These are phyloP conservation scores for Quercus lobata DNA, from an alignment of 331 rosid species.

Conservation along the genomic window DNA sequence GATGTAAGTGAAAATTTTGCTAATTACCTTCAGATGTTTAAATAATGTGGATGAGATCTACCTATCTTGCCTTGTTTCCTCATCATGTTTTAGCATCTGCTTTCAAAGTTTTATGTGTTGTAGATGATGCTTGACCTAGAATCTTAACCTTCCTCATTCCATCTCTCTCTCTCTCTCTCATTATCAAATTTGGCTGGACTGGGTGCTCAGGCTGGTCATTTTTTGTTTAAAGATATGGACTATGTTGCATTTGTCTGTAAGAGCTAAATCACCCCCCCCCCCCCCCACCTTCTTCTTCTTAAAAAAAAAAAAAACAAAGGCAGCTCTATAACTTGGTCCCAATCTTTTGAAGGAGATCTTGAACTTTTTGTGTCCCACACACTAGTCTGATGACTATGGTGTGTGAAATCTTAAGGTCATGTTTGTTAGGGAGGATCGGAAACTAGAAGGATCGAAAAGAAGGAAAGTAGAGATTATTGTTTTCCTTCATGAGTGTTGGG, in stretches of 20 bases:
- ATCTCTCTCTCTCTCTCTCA: neutral
- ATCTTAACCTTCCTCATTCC: neutral
- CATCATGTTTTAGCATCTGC: neutral
- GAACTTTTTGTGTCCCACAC: neutral
- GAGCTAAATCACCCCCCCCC: neutral
- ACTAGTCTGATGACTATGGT: neutral
- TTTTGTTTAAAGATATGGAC: neutral
- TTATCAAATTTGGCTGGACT: neutral
- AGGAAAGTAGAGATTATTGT: no score
- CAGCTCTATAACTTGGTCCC: neutral
- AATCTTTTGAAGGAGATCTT: neutral
- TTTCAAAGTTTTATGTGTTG: neutral
- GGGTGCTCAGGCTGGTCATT: no score
- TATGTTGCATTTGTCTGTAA: neutral
- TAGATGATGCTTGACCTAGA: neutral
- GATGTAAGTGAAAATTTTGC: conserved; percentile 57
- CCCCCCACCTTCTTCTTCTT: no score
- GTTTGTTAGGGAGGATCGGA: no score
- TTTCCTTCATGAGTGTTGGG: no score
- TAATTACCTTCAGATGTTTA: conserved; percentile 2
- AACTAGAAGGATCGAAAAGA: no score
- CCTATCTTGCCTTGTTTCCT: neutral
- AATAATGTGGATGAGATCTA: conserved; percentile 12
- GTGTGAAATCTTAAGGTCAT: neutral
- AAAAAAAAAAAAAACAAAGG: neutral